A percentile compares a stretch with the other conserved stretches of the same genome.
Evolutionary conservation across 1,139 yeast species (phyloP).

Genomic region (Blastobotrys petasosporus): DNA sequence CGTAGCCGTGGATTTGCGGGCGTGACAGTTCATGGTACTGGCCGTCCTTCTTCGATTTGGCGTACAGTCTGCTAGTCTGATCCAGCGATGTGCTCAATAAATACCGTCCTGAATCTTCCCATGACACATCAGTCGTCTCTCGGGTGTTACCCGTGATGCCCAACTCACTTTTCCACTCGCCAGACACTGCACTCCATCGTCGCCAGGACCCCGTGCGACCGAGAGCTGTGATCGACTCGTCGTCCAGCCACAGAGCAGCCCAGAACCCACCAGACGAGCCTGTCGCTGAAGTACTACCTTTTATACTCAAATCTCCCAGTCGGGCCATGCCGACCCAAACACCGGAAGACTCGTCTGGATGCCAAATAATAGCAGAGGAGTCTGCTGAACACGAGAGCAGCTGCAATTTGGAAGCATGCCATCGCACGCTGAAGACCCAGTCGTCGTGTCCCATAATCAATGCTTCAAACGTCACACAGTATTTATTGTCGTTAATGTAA

Average conservation of each 20-base stretch:
- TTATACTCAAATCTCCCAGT: slow-evolving; percentile 85
- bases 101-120: slow-evolving; percentile 68
- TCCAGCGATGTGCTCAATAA: slow-evolving; percentile 76
- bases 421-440: slow-evolving; percentile 81
- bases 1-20: slow-evolving; percentile 98
- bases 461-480: slow-evolving; percentile 79
- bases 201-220: slow-evolving; percentile 95
- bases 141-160: slow-evolving; percentile 74
- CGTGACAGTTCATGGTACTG: slow-evolving; percentile 91
- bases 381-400: slow-evolving; percentile 88
- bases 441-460: slow-evolving; percentile 97
- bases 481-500: slow-evolving; percentile 29
- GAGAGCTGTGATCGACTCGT: slow-evolving; percentile 55
- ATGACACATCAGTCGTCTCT: slow-evolving; percentile 71
- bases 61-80: slow-evolving; percentile 83
- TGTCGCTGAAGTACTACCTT: slow-evolving; percentile 97
- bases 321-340: slow-evolving; percentile 82
- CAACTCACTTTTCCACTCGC: slow-evolving; percentile 48
- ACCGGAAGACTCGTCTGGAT: slow-evolving; percentile 79
- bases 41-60: slow-evolving; percentile 47
- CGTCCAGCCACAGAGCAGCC: slow-evolving; percentile 74
- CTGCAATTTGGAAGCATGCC: slow-evolving; percentile 64
- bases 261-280: slow-evolving; percentile 98
- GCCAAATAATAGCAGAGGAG: slow-evolving; percentile 94
- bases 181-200: slow-evolving; percentile 48